A percentile compares a stretch with the other conserved stretches of the same genome.
Evolutionary conservation across 1,139 yeast genomes (phyloP).

Genomic region (Sugiyamaella sp.): DNA sequence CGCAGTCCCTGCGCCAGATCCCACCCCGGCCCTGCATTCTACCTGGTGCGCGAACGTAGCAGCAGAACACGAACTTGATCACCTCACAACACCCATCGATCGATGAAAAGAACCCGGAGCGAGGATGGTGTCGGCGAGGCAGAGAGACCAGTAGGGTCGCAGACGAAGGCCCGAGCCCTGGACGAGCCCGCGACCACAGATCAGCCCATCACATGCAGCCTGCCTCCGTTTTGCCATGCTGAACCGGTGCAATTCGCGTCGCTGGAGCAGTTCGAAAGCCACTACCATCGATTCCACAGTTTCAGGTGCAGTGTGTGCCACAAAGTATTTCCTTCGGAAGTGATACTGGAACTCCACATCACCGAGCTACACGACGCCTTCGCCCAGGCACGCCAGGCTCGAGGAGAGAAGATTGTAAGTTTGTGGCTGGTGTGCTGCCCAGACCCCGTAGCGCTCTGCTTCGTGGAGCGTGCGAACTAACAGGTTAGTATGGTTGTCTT

Average conservation of each 20-base stretch:
- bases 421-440: not conserved
- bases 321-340: slow-evolving; percentile 49
- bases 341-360: slow-evolving; percentile 52
- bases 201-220: slow-evolving; percentile 19
- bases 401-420: slow-evolving; percentile 45
- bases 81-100: too few relatives aligned
- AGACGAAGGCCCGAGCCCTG: too few relatives aligned
- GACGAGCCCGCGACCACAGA: too few relatives aligned
- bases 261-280: slow-evolving; percentile 31
- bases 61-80: too few relatives aligned
- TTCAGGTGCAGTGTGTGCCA: slow-evolving; percentile 49
- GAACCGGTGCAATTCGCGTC: slow-evolving; percentile 21
- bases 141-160: too few relatives aligned
- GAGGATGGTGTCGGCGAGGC: too few relatives aligned
- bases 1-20: too few relatives aligned
- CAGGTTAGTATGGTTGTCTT: slow-evolving; percentile 47
- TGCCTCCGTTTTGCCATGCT: slow-evolving; percentile 27
- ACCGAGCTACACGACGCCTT: slow-evolving; percentile 60
- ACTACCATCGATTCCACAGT: slow-evolving; percentile 31
- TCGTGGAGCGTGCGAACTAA: not conserved
- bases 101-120: slow-evolving; percentile 16
- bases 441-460: too few relatives aligned
- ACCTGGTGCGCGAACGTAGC: too few relatives aligned
- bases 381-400: slow-evolving; percentile 43
- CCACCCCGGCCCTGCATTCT: too few relatives aligned